phyloP scores from a whole-genome alignment of 2,329 filamentous ascomycete genomes.

The Colletotrichum sp. region DNA sequence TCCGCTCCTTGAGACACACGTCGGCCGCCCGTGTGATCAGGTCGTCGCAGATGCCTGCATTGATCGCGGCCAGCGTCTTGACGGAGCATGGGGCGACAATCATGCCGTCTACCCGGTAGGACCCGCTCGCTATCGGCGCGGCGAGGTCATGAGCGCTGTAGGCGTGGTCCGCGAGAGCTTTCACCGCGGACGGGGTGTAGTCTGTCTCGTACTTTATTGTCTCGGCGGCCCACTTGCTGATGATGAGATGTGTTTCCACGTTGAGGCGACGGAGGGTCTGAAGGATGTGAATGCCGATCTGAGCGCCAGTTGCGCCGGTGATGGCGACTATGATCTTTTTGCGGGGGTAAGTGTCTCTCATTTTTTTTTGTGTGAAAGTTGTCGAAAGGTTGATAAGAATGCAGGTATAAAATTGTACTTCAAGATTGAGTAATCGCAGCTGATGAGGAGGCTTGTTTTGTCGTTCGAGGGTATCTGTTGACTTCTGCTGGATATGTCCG shows the following conservation, averaged over 20 bases:
- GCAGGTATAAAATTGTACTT: not conserved
- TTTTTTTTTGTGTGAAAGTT: not conserved
- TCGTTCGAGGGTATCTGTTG: not conserved
- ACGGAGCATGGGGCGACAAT: conserved; percentile 52
- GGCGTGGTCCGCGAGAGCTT: not conserved
- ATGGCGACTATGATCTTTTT: conserved; percentile 50
- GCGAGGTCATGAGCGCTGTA: conserved; percentile 44
- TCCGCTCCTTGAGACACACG: conserved; percentile 49
- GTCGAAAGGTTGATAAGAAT: not conserved
- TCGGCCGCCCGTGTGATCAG: conserved; percentile 50
- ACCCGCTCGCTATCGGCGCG: conserved; percentile 49
- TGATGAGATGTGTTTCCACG: conserved; percentile 53
- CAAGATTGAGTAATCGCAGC: not conserved
- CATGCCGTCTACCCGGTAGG: conserved; percentile 49
- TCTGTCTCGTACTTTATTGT: conserved; percentile 49
- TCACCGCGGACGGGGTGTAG: not conserved
- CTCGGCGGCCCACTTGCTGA: conserved; percentile 53
- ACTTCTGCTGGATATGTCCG: not conserved
- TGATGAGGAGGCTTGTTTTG: not conserved
- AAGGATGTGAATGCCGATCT: conserved; percentile 46
- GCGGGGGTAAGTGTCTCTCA: not conserved
- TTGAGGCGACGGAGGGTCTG: conserved; percentile 42
- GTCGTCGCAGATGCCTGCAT: conserved; percentile 47
- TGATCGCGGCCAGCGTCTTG: conserved; percentile 50
- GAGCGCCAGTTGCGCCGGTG: conserved; percentile 54